phyloP scores from a whole-genome alignment of 129 eudicot species.

The Flaveria ramosissima region DNA sequence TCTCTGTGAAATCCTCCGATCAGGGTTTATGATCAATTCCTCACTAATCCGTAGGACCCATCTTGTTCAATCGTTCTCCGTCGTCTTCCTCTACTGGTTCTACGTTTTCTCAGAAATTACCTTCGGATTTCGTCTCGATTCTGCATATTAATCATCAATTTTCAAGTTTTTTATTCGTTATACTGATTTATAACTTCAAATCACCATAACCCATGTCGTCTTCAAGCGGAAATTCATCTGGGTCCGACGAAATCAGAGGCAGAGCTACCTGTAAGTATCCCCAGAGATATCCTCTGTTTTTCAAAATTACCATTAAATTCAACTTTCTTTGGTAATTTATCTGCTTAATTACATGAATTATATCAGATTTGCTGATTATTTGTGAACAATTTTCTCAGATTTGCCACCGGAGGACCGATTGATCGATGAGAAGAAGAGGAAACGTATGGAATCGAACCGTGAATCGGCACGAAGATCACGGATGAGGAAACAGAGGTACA shows the following conservation, averaged over 20 bases:
- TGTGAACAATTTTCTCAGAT: neutral
- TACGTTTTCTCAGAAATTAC: constrained; percentile 68
- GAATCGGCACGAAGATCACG: constrained; percentile 91
- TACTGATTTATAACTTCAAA: neutral
- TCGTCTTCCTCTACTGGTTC: constrained; percentile 93
- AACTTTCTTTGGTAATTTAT: too few relatives aligned
- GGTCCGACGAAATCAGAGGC: constrained; percentile 1
- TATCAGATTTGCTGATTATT: too few relatives aligned
- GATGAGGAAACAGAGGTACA: constrained; percentile 71
- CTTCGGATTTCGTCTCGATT: constrained; percentile 18
- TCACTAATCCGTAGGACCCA: constrained; percentile 71
- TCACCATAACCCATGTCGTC: constrained; percentile 47
- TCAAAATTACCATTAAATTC: too few relatives aligned
- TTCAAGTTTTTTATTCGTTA: neutral
- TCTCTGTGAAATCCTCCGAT: constrained; percentile 77
- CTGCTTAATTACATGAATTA: neutral
- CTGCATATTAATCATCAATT: constrained; percentile 1
- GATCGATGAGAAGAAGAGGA: constrained; percentile 71
- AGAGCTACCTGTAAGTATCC: neutral
- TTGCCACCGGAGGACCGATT: constrained; percentile 50
- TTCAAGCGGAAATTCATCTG: constrained; percentile 63
- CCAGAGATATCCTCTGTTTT: too few relatives aligned
- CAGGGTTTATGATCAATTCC: constrained; percentile 75
- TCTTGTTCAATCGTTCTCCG: constrained; percentile 94
- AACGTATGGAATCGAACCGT: constrained; percentile 85